Base-by-base conservation (phyloP, 2,329 filamentous ascomycete genomes). In the Colletotrichum eleusines region DNA sequence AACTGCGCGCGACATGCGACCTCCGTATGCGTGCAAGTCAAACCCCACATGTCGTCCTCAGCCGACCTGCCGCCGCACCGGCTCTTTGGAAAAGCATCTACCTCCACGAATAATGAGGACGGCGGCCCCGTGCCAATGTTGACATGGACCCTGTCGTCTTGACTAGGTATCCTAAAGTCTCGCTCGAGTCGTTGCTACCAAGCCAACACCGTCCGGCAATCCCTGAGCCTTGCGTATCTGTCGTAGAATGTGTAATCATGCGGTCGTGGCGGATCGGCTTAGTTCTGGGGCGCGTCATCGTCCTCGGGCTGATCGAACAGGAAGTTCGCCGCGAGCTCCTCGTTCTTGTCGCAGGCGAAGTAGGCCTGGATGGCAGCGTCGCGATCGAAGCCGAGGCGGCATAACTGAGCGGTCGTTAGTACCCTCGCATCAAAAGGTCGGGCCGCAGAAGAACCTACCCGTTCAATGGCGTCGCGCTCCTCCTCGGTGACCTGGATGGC, bases 261-360 rank as follows among this genome's bases (percentile, higher is more conserved):
- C 58, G 61, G 53, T 71, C 65, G 64, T 71, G 60, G 53, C 54
- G 69, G 33, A 48, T 46, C 35, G 38, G 74, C 73, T 80, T 82
- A 86, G 76, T 84, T 83, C 72, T 82, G 79, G 12, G 81, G 78
- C 40, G 85, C 83, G 69, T 92, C 90, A 44, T 93, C 91, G 58
- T 98, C 95, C 72, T 97, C 94, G 12, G 95, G 95, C 83, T 98
- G 94, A 77, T 99, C 96, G 79, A 99, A 99, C 71, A 99, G 87
- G 82, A 98, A 98, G 84, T 99, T 99, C 74, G 96, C 96, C 0
- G 96, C 96, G 62, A 99, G 87, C 83, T 99, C 96, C 84, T 99
- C 96, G 81, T 99, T 98, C 89, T 98, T 99, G 83, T 99, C 96
- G 82, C 96, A 99, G 42, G 96, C 96, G 80, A 99, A 99, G 84